Conservation (phyloP, 1,284 basidiomycete species). For the Puccinia polysora region DNA sequence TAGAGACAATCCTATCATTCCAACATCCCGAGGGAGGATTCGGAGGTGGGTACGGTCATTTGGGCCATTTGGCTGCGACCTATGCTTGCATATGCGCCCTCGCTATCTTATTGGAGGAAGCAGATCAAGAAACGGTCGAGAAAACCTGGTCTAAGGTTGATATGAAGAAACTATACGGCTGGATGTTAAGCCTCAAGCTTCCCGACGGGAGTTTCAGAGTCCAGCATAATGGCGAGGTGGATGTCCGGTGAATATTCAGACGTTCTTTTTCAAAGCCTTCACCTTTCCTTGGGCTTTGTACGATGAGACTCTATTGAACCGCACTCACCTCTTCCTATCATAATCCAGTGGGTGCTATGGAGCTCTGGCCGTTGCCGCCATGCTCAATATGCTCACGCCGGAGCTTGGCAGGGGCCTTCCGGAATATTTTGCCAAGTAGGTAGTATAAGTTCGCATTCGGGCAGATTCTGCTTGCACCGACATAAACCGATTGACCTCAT, state of each 20-base stretch:
- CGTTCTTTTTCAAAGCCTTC: neutral
- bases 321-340: no score
- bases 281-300: no score
- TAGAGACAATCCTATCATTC: constrained; percentile 51
- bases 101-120: constrained; percentile 47
- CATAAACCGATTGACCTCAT: no score
- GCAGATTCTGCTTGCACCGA: no score
- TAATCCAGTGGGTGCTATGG: constrained; percentile 77
- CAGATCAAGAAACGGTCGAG: constrained; percentile 38
- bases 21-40: constrained; percentile 50
- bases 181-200: constrained; percentile 88
- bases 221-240: constrained; percentile 79
- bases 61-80: constrained; percentile 51
- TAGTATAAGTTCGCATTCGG: constrained; percentile 35
- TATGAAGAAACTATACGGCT: constrained; percentile 72
- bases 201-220: constrained; percentile 91
- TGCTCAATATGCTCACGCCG: constrained; percentile 78
- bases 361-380: constrained; percentile 64
- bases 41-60: constrained; percentile 49
- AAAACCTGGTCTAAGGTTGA: constrained; percentile 69
- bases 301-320: no score
- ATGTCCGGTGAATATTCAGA: constrained; percentile 64
- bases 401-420: constrained; percentile 62
- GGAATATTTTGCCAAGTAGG: constrained; percentile 11
- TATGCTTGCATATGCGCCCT: constrained; percentile 52